Evolutionary conservation across 768 basidiomycete species (phyloP).

Genomic region (Kwoniella shandongensis): DNA sequence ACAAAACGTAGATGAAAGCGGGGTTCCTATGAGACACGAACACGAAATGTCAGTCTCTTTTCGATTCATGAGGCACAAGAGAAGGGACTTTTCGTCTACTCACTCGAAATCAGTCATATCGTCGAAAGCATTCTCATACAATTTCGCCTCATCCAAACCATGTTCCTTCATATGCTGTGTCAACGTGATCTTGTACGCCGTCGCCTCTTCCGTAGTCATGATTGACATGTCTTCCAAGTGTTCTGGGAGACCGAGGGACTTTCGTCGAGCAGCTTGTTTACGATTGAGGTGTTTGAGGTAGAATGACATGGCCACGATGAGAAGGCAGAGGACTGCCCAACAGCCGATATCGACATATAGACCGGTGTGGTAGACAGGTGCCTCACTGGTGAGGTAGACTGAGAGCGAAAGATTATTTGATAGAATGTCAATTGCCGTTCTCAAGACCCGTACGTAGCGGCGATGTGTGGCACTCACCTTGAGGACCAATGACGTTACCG

Average conservation of each 20-base stretch:
- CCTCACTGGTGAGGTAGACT: constrained; percentile 44
- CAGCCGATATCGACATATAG: constrained; percentile 49
- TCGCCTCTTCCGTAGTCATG: constrained; percentile 42
- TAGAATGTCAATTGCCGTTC: too few relatives aligned
- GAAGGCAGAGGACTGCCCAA: constrained; percentile 36
- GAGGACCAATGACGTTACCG: constrained; percentile 42
- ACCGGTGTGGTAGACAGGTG: constrained; percentile 45
- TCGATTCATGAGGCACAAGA: neutral
- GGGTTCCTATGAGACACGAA: constrained; percentile 9
- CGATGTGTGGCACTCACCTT: constrained; percentile 18
- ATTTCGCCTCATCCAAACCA: constrained; percentile 23
- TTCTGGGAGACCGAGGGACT: constrained; percentile 39
- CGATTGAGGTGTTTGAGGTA: constrained; percentile 41
- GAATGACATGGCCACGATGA: constrained; percentile 40
- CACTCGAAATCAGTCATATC: constrained; percentile 45
- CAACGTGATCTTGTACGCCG: constrained; percentile 41
- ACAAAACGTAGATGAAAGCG: constrained; percentile 21
- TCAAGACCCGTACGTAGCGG: too few relatives aligned
- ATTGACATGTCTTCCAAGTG: constrained; percentile 46
- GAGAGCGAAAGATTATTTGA: neutral
- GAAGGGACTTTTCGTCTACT: constrained; percentile 1
- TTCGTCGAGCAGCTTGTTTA: constrained; percentile 36
- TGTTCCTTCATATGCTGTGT: constrained; percentile 17
- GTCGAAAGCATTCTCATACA: constrained; percentile 42
- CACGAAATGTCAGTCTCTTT: neutral